Conservation (phyloP, 1,139 yeast genomes). For the Pneumocystis oryctolagi region DNA sequence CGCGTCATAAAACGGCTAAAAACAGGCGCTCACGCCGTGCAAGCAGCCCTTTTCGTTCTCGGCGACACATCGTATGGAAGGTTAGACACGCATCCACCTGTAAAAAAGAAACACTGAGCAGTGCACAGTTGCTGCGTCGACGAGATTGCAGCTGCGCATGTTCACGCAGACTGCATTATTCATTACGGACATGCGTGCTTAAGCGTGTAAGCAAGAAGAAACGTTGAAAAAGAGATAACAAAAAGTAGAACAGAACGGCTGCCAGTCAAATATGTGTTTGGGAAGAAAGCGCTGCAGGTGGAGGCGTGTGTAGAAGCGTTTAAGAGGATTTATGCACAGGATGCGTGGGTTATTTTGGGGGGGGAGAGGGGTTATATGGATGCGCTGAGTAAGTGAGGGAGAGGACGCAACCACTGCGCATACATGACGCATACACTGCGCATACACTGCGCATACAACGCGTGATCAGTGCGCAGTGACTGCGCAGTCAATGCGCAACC, state of each 20-base stretch:
- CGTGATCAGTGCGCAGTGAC: no score
- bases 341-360: conserved; percentile 7
- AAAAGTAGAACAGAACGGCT: conserved; percentile 6
- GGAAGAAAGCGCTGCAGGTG: conserved; percentile 12
- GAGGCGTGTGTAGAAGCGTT: conserved; percentile 5
- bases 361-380: conserved; percentile 3
- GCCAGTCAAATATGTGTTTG: conserved; percentile 17
- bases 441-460: no score
- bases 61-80: conserved; percentile 90
- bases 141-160: conserved; percentile 93
- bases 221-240: not conserved
- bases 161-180: conserved; percentile 64
- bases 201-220: conserved; percentile 41
- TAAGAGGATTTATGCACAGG: not conserved
- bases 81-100: not conserved
- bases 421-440: no score
- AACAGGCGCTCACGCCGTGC: conserved; percentile 20
- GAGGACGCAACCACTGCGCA: no score
- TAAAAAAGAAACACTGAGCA: not conserved
- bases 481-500: no score
- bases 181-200: conserved; percentile 95
- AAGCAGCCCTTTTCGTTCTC: conserved; percentile 27
- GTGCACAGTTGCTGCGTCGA: conserved; percentile 75
- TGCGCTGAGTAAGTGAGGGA: not conserved
- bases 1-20: conserved; percentile 42